A percentile compares a stretch with the other conserved stretches of the same genome.
Conservation (phyloP, 257 asterid genomes). For the Ophiorrhiza pumila region DNA sequence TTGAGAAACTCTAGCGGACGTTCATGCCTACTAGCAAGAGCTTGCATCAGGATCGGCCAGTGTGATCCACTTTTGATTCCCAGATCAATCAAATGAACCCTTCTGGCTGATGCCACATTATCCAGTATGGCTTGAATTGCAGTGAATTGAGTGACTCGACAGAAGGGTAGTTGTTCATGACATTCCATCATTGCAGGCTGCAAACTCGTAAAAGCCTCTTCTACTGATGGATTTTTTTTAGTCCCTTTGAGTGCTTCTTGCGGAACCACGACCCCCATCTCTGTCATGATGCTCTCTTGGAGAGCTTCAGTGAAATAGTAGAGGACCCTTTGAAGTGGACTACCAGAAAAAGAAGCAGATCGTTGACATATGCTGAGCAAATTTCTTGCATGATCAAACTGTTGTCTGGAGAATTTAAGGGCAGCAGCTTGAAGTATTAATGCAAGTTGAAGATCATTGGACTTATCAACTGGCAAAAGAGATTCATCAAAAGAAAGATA, state of each 20-base stretch:
- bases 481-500: constrained; percentile 11
- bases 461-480: constrained; percentile 12
- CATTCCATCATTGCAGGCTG: constrained; percentile 10
- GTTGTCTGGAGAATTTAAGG: constrained; percentile 17
- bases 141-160: constrained; percentile 30
- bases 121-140: constrained; percentile 44
- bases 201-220: constrained; percentile 13
- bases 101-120: constrained; percentile 27
- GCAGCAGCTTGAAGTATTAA: constrained; percentile 30
- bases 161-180: constrained; percentile 24
- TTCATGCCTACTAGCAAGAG: constrained; percentile 23
- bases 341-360: constrained; percentile 23
- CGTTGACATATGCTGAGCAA: constrained; percentile 20
- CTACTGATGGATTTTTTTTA: constrained; percentile 15
- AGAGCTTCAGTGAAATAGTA: constrained; percentile 33
- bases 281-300: constrained; percentile 28
- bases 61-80: constrained; percentile 36
- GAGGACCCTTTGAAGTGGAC: constrained; percentile 28
- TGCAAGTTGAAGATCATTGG: constrained; percentile 25
- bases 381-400: constrained; percentile 31
- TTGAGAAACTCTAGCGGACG: constrained; percentile 35
- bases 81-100: constrained; percentile 40
- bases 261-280: constrained; percentile 20
- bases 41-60: constrained; percentile 46
- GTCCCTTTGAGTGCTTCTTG: neutral